Evolutionary conservation across 2,329 filamentous ascomycete species (phyloP), one percentile per base, ranked within the genome.

Genomic region (Phialophora expanda): DNA sequence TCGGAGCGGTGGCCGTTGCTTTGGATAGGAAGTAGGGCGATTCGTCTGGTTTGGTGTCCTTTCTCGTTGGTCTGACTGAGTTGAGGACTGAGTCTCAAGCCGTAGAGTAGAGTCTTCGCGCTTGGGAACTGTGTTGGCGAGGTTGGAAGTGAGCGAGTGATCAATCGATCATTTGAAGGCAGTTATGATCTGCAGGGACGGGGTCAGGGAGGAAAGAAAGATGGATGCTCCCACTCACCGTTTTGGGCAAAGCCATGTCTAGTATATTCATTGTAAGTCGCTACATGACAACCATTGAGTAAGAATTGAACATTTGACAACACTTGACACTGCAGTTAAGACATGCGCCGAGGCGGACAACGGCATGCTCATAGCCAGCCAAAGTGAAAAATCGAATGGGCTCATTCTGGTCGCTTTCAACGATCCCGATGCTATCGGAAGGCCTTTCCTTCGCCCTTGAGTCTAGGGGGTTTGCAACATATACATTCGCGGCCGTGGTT

Each of bases 1-100:
- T 64, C 2, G 66, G 66, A 1, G 66, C 66, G 9, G 4, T 61
- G 50, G 68, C 56, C 20, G 65, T 66, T 32, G 61, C 65, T 20
- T 50, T 66, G 65, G 65, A 66, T 32, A 26, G 48, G 46, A 38
- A 55, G n/a, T 55, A 51, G 48, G 20, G 20, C 9, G 3, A 11
- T 12, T 38, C 2, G 11, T 34, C 32, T 30, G 17, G 2, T 44
- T 6, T n/a, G 17, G 38, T 9, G 17, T 56, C 17, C 7, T 22
- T 11, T 0, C 9, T 26, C 20, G 26, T 8, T 51, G 2, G 14
- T 22, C 48, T 12, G 14, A 8, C 20, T 1, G 20, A 26, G 11
- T 8, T 22, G 20, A 24, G 48, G 14, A 51, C 8, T 7, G 48
- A 28, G 20, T 26, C 9, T 51, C 6, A 2, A 17, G 7, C 38